These are phyloP conservation scores for Pestalotiopsis sp. DNA, from an alignment of 2,329 filamentous ascomycete species.

Conservation along the genomic window DNA sequence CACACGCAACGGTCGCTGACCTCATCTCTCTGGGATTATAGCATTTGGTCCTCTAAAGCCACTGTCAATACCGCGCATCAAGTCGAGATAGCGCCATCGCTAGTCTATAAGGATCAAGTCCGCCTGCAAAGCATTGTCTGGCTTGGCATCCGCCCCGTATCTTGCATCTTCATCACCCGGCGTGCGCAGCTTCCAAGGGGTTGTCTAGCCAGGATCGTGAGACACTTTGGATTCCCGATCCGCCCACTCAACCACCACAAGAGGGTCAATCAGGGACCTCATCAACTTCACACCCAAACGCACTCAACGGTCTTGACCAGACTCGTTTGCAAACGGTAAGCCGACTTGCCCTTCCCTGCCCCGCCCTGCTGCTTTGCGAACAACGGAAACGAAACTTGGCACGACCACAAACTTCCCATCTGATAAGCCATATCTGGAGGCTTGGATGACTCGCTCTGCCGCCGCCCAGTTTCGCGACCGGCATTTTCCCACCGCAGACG, in stretches of 20 bases:
- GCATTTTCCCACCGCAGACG: too few relatives aligned
- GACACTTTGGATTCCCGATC: constrained; percentile 23
- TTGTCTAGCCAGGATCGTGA: constrained; percentile 28
- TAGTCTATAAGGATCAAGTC: not conserved
- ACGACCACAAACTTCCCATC: too few relatives aligned
- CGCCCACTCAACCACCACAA: constrained; percentile 18
- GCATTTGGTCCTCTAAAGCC: not conserved
- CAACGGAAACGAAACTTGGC: not conserved
- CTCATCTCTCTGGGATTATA: constrained; percentile 1
- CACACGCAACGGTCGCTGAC: not conserved
- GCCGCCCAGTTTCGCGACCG: too few relatives aligned
- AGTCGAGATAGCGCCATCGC: not conserved
- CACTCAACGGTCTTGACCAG: not conserved
- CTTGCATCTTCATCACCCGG: constrained; percentile 4
- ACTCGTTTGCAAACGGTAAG: not conserved
- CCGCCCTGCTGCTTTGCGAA: not conserved
- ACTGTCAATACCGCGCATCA: not conserved
- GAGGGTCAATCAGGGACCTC: constrained; percentile 23
- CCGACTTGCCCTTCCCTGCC: not conserved
- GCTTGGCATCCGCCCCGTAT: not conserved
- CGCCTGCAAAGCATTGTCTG: not conserved
- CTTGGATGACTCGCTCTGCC: too few relatives aligned
- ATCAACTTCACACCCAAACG: not conserved
- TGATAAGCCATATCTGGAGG: too few relatives aligned
- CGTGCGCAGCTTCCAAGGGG: constrained; percentile 12